phyloP scores from a whole-genome alignment of 805 yeast species.

The Yamadazyma akitaensis region DNA sequence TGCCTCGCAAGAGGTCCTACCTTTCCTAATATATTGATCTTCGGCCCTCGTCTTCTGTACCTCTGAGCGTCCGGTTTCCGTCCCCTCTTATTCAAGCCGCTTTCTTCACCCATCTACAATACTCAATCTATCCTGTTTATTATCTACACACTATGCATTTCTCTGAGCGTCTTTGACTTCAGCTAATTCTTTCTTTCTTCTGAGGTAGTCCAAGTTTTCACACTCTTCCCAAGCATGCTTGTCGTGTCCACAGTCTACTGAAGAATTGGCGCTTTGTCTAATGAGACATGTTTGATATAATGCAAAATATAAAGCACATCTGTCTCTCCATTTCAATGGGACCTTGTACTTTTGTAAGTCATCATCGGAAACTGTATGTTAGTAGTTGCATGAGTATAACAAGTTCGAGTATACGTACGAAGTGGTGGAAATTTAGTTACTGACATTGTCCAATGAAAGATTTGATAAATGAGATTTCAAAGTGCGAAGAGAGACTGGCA shows the following conservation, averaged over 20 bases:
- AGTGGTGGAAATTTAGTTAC: conserved; percentile 43
- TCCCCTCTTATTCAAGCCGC: too few species aligned
- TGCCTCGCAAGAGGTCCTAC: too few species aligned
- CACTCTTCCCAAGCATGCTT: conserved; percentile 85
- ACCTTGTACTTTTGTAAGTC: conserved; percentile 78
- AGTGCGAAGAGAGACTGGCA: neutral
- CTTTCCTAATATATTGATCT: too few species aligned
- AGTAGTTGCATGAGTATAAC: neutral
- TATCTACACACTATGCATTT: conserved; percentile 7
- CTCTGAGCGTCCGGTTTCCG: too few species aligned
- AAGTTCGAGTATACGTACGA: conserved; percentile 25
- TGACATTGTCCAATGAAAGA: conserved; percentile 24
- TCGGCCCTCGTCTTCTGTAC: too few species aligned
- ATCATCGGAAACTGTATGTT: conserved; percentile 61
- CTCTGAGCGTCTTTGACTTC: conserved; percentile 45
- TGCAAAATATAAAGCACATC: conserved; percentile 64
- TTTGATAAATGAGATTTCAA: conserved; percentile 8
- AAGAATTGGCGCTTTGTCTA: conserved; percentile 41
- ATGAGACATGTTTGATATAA: conserved; percentile 42
- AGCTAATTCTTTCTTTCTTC: conserved; percentile 73
- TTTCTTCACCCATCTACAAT: too few species aligned
- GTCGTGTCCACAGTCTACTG: conserved; percentile 64
- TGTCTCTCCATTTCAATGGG: conserved; percentile 77
- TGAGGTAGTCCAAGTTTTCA: conserved; percentile 74
- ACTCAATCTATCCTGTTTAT: neutral